Base-by-base conservation (phyloP, 1,284 basidiomycete genomes). In the Apiotrichum montevideense region DNA sequence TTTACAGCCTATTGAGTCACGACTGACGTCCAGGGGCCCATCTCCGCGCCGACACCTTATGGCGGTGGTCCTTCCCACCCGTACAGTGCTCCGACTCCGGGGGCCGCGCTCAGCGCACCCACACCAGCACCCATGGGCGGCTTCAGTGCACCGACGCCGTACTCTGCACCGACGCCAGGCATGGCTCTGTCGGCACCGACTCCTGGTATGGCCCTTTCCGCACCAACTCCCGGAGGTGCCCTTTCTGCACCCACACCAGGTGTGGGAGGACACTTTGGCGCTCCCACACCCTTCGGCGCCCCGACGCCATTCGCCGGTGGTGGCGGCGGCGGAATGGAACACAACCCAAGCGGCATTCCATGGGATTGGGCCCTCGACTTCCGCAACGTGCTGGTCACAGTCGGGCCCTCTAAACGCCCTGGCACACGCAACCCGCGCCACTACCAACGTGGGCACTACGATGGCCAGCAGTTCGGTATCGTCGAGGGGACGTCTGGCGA, bases 31-130 rank as follows among this genome's bases (percentile, higher is more conserved):
- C 33, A 52, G 55, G 47, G 52, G 8, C 56, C 59, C 11, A 52
- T 59, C 43, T 61, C 66, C 35, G 81, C 82, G 0, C 79, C 83
- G 10, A 83, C 85, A 5, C 82, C 83, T 29, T 78, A 77, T 39
- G 69, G 73, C 42, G 75, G 56, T 15, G 76, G 60, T 3, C 46
- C 58, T 45, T 59, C 61, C 65, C 42, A 60, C 58, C 61, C 53
- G 15, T 65, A 69, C 67, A 59, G 59, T 35, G 72, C 69, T 2
- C 73, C 74, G 5, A 75, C 73, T 2, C 72, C 76, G 2, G 73
- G 71, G 35, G 65, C 66, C 14, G 63, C 61, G 2, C 53, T 57
- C 37, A 57, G 67, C n/a, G 79, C 79, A 11, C 80, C 80, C 7
- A 82, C 81, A 3, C 82, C 80, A 14, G 79, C 73, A 21, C 57